phyloP scores from a whole-genome alignment of 805 yeast species.

The Zygotorulaspora sp. region DNA sequence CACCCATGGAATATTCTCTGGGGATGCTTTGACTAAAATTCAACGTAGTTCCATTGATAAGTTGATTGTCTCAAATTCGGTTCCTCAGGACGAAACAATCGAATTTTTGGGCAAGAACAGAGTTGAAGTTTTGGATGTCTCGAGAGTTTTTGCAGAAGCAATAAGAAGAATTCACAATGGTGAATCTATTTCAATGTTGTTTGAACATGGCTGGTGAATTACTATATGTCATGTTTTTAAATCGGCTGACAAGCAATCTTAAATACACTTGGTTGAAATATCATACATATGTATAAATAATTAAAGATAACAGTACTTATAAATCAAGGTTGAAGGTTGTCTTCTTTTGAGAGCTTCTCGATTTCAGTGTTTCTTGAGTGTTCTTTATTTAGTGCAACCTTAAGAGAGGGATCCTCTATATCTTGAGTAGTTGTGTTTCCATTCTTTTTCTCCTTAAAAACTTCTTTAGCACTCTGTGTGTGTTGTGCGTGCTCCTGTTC shows the following conservation, averaged over 20 bases:
- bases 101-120: constrained; percentile 47
- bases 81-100: constrained; percentile 71
- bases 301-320: no score
- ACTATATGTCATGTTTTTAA: background rate
- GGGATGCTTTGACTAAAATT: constrained; percentile 78
- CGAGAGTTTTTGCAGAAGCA: constrained; percentile 87
- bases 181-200: constrained; percentile 88
- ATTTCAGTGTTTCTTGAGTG: no score
- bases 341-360: no score
- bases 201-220: constrained; percentile 61
- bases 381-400: no score
- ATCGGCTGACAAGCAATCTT: background rate
- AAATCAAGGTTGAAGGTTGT: no score
- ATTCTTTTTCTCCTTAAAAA: no score
- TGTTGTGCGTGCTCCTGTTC: no score
- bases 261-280: background rate
- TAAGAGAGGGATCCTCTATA: no score
- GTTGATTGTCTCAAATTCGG: constrained; percentile 82
- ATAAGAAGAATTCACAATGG: constrained; percentile 96
- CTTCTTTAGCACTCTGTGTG: background rate
- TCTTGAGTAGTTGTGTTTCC: no score
- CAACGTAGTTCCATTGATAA: constrained; percentile 69
- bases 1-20: constrained; percentile 91
- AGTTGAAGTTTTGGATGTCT: constrained; percentile 80
- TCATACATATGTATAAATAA: constrained; percentile 1